Conservation (phyloP, 2,329 filamentous ascomycete genomes). For the Coniochaeta hoffmannii region DNA sequence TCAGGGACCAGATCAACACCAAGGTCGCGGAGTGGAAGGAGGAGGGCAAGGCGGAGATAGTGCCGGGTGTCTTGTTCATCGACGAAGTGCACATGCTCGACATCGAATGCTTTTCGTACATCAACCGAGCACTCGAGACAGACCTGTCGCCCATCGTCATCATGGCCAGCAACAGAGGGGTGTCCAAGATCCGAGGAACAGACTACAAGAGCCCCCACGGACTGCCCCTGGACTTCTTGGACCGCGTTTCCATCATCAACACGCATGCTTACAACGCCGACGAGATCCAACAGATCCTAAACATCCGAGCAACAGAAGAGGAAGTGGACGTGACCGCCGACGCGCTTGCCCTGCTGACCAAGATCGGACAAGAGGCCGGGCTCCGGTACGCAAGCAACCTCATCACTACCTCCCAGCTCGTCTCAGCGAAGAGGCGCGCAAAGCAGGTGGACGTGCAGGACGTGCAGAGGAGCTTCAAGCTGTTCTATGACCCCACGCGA, state of each 20-base stretch:
- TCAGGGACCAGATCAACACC: conserved; percentile 97
- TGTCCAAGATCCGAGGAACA: conserved; percentile 86
- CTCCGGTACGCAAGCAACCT: conserved; percentile 96
- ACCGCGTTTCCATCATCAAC: conserved; percentile 92
- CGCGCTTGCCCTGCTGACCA: conserved; percentile 85
- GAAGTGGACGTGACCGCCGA: conserved; percentile 88
- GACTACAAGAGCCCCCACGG: conserved; percentile 91
- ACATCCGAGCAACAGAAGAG: conserved; percentile 90
- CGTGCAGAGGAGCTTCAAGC: conserved; percentile 84
- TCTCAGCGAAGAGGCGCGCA: conserved; percentile 76
- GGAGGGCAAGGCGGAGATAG: conserved; percentile 97
- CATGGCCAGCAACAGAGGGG: conserved; percentile 95
- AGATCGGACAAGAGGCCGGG: conserved; percentile 89
- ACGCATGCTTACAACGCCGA: conserved; percentile 77
- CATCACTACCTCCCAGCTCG: conserved; percentile 86
- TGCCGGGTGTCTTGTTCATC: conserved; percentile 94
- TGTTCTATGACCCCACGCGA: conserved; percentile 85
- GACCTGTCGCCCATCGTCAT: conserved; percentile 96
- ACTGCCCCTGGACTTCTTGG: conserved; percentile 88
- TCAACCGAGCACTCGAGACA: conserved; percentile 93
- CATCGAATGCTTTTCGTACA: conserved; percentile 97
- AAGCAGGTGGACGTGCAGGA: conserved; percentile 81
- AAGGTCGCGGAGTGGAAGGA: conserved; percentile 99
- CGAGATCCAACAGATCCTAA: conserved; percentile 86
- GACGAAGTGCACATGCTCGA: conserved; percentile 99